Base-by-base conservation (phyloP, 352 stramenopile genomes). In the Vaucheria bursata region DNA sequence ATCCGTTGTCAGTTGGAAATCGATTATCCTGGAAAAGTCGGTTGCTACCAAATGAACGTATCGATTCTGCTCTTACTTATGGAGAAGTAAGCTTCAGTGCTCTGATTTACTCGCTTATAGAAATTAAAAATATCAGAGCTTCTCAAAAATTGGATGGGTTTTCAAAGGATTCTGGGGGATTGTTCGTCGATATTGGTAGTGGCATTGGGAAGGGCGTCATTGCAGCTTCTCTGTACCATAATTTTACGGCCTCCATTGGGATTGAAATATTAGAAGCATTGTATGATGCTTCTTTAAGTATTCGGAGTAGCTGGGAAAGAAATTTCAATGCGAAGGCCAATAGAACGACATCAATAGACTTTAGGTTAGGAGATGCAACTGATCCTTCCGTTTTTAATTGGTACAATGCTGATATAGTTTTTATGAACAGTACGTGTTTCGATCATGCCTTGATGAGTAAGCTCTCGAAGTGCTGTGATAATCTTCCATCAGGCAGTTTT, bases 341-440 rank as follows among this genome's bases (percentile, higher is more conserved):
- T 18, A 38, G 52, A 78, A 31, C 29, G 49, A 69, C 29, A 29
- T 1, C 64, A 77, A 87, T 95, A 40, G 76, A 86, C 4, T 93
- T 96, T 75, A 79, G 86, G 0, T 85, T 87, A 25, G 89, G 85
- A 32, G 90, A 96, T 74, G 87, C 87, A 0, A 79, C 91, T 29
- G 72, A 79, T 65, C 50, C 79, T 69, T 50, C 32, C 31, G 83
- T 79, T 0, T 67, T 88, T 12, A 90, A 96, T 73, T 94, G 89
- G 31, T 86, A 77, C 32, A 82, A 87, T 4, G 86, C 86, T 0
- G 88, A 91, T 50, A 40, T 96, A 0, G 79, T 93, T 0, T 96
- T 96, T 76, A 85, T 92, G 52, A 96, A 96, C 79, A 93, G 89
- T 53, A 96, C 91, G 31, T 96, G 91, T 73, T 96, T 95, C 73